These are phyloP conservation scores for Oleoguttula mirabilis DNA, from an alignment of 495 filamentous ascomycete genomes.

Conservation along the genomic window DNA sequence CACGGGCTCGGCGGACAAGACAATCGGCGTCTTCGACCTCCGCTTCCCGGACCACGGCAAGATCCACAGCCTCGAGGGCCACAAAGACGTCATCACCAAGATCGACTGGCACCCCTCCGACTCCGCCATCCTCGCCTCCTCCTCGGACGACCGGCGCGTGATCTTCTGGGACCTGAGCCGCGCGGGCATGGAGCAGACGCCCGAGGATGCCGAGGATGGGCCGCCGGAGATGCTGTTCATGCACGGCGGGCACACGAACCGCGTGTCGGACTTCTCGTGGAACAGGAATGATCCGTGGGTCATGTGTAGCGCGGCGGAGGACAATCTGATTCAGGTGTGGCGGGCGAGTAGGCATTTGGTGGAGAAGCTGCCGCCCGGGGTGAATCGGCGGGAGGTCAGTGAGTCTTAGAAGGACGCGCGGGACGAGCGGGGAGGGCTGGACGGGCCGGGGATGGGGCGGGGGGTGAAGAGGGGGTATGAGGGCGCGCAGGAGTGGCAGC, in stretches of 20 bases:
- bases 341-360: slow-evolving; percentile 86
- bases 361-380: slow-evolving; percentile 34
- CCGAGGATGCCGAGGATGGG: slow-evolving; percentile 93
- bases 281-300: slow-evolving; percentile 94
- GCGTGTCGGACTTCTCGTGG: slow-evolving; percentile 94
- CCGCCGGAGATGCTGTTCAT: slow-evolving; percentile 97
- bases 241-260: slow-evolving; percentile 97
- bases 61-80: slow-evolving; percentile 72
- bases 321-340: slow-evolving; percentile 95
- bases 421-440: too few species aligned
- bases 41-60: slow-evolving; percentile 58
- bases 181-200: slow-evolving; percentile 85
- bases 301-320: slow-evolving; percentile 85
- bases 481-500: too few species aligned
- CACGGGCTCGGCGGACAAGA: slow-evolving; percentile 88
- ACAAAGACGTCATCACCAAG: slow-evolving; percentile 78
- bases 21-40: slow-evolving; percentile 90
- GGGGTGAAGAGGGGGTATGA: too few species aligned
- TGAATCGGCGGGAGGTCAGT: slow-evolving; percentile 17
- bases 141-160: slow-evolving; percentile 82
- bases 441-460: too few species aligned
- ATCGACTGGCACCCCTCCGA: slow-evolving; percentile 90
- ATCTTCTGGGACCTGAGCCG: slow-evolving; percentile 92
- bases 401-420: slow-evolving; percentile 18
- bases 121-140: slow-evolving; percentile 73